Evolutionary conservation across 495 filamentous ascomycete genomes (phyloP), one percentile per base, ranked within the genome.

Genomic region (Neurospora sp.): DNA sequence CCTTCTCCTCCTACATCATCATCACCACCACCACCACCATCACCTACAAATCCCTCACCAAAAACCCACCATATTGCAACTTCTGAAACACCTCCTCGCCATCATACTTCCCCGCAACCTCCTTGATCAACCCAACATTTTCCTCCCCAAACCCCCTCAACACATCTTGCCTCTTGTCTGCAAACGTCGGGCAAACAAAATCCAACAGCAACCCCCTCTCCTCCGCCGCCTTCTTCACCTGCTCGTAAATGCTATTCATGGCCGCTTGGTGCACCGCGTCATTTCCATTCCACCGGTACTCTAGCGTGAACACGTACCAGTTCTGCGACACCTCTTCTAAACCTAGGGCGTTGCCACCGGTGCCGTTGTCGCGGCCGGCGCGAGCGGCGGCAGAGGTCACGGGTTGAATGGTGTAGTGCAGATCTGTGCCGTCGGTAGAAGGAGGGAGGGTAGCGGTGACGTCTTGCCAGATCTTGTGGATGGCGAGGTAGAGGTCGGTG

Each of bases 341-440:
- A 4, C 88, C 88, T 18, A 90, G 77, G 6, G 85, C 81, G 74
- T 90, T 89, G 0, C 86, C 87, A 5, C 87, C 88, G 9, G 22
- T 35, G 77, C 78, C 16, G 79, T 82, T 18, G 75, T 73, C 73
- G 84, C 84, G 37, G 83, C 79, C 9, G 81, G 72, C 10, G 82
- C 81, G 38, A 83, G 82, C 7, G 78, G 70, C 27, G 69, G 78
- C 3, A 83, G 83, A 39, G 89, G 78, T 4, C 82, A 85, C 71
- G 89, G 87, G 76, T 3, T 85, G 83, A 0, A 85, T 84, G 20
- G 80, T 72, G 37, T 85, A 78, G 22, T 82, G 82, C 12, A 65
- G 27, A 3, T 65, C 53, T 65, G 53, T 65, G 53, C 71, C 73
- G 3, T 74, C 73, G 6, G 78, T 40, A 12, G 78, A 71, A 35